Evolutionary conservation across 345 rosid species (phyloP).

Genomic region (Brassica juncea): DNA sequence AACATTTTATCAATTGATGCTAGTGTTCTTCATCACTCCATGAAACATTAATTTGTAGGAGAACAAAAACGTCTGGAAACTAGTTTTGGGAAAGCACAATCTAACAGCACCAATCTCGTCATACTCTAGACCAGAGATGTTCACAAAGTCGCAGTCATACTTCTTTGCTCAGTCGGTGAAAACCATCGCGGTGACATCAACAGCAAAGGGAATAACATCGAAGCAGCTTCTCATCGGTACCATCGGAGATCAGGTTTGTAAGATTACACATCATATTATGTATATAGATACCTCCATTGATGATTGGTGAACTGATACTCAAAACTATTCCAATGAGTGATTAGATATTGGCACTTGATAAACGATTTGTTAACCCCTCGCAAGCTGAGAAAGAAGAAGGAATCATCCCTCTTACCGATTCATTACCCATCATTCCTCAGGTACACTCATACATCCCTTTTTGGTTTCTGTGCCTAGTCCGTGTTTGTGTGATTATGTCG

Average conservation of each 20-base stretch:
- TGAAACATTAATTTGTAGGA: slow-evolving; percentile 55
- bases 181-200: slow-evolving; percentile 82
- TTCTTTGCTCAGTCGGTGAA: slow-evolving; percentile 86
- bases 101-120: slow-evolving; percentile 79
- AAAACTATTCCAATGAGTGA: slow-evolving; percentile 4
- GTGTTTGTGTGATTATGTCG: neutral
- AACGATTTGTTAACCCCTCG: slow-evolving; percentile 89
- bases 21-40: slow-evolving; percentile 20
- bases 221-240: slow-evolving; percentile 99
- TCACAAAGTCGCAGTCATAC: slow-evolving; percentile 88
- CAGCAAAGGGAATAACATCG: slow-evolving; percentile 95
- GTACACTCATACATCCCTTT: slow-evolving; percentile 40
- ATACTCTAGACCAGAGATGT: slow-evolving; percentile 81
- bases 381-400: slow-evolving; percentile 99
- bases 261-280: neutral
- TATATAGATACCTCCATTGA: neutral
- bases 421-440: slow-evolving; percentile 95
- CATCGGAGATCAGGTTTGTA: slow-evolving; percentile 54
- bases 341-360: slow-evolving; percentile 59
- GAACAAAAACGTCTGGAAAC: slow-evolving; percentile 92
- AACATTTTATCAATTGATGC: neutral
- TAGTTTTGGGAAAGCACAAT: slow-evolving; percentile 92
- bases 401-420: slow-evolving; percentile 85
- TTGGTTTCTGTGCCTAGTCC: neutral
- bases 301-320: neutral